Percentiles rank a stretch among this genome's conserved stretches.
These are phyloP conservation scores for Paecilomyces variotii DNA, from an alignment of 2,329 filamentous ascomycete genomes.

Conservation along the genomic window DNA sequence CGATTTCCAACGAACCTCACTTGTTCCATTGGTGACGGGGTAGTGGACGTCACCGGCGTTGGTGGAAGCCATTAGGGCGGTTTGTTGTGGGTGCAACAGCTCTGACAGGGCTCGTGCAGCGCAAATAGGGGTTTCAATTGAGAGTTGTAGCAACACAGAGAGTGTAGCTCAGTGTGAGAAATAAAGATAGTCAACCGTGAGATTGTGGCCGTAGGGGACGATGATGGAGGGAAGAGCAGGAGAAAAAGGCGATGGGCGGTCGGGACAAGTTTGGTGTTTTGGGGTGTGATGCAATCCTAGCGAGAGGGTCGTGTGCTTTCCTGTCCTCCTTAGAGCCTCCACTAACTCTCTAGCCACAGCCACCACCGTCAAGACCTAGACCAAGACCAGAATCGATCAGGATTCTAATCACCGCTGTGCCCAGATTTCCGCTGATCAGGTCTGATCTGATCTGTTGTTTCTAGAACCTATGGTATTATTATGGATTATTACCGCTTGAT, in stretches of 20 bases:
- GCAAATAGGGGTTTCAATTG: constrained; percentile 6
- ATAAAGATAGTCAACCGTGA: constrained; percentile 5
- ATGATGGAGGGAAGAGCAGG: constrained; percentile 5
- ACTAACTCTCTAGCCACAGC: background rate
- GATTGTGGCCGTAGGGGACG: constrained; percentile 2
- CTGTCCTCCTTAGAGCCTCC: background rate
- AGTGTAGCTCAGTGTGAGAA: constrained; percentile 1
- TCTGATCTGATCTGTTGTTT: background rate
- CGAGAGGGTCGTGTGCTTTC: constrained; percentile 1
- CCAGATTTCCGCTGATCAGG: background rate
- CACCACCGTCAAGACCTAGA: background rate
- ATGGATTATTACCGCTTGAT: no score
- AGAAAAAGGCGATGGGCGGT: constrained; percentile 2
- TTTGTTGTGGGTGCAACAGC: constrained; percentile 14
- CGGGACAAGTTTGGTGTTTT: constrained; percentile 1
- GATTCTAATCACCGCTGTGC: background rate
- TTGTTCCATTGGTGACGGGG: constrained; percentile 26
- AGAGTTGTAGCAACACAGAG: background rate
- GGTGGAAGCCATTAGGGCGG: constrained; percentile 19
- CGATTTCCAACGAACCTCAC: constrained; percentile 27
- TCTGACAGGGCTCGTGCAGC: constrained; percentile 7
- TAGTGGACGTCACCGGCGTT: constrained; percentile 28
- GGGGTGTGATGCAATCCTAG: constrained; percentile 3
- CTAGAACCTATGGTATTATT: background rate
- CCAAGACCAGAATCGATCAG: background rate